Conservation (phyloP, 305 asterid genomes). For the Plantago coronopus region DNA sequence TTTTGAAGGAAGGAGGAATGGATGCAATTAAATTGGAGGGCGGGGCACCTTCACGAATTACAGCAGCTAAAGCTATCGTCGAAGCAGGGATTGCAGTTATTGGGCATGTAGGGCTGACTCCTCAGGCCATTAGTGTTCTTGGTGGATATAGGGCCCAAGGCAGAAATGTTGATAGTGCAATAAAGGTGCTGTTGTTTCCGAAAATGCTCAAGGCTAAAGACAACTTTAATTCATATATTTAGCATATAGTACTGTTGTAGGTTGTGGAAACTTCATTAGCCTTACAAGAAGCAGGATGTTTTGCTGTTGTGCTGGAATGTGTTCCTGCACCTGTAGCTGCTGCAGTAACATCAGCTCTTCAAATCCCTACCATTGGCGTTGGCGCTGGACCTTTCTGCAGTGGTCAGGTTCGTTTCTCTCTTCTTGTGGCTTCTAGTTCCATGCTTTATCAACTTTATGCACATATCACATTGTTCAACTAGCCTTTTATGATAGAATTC, state of each 20-base stretch:
- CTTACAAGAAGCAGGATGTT: constrained; percentile 89
- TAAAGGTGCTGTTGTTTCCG: constrained; percentile 49
- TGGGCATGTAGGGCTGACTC: constrained; percentile 95
- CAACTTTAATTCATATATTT: not conserved
- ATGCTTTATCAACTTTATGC: too few relatives aligned
- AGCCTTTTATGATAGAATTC: too few relatives aligned
- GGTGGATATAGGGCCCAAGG: constrained; percentile 99
- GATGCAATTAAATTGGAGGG: constrained; percentile 94
- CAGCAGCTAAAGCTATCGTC: constrained; percentile 94
- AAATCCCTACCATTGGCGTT: constrained; percentile 89
- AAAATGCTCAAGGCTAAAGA: not conserved
- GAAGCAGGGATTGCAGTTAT: constrained; percentile 97
- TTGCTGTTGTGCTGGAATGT: constrained; percentile 80
- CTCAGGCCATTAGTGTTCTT: constrained; percentile 94
- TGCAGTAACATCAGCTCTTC: constrained; percentile 79
- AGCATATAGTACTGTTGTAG: constrained; percentile 28
- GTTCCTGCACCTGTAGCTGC: constrained; percentile 96
- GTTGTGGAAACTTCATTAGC: constrained; percentile 85
- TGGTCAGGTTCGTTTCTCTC: constrained; percentile 61
- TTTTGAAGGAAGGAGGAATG: constrained; percentile 94
- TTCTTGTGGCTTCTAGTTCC: constrained; percentile 19
- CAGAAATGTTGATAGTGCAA: constrained; percentile 69
- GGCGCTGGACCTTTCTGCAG: constrained; percentile 94
- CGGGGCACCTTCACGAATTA: constrained; percentile 91
- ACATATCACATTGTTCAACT: too few relatives aligned